Evolutionary conservation across 1,284 basidiomycete species (phyloP), one percentile per base, ranked within the genome.

Genomic region (Ustilago tritici): DNA sequence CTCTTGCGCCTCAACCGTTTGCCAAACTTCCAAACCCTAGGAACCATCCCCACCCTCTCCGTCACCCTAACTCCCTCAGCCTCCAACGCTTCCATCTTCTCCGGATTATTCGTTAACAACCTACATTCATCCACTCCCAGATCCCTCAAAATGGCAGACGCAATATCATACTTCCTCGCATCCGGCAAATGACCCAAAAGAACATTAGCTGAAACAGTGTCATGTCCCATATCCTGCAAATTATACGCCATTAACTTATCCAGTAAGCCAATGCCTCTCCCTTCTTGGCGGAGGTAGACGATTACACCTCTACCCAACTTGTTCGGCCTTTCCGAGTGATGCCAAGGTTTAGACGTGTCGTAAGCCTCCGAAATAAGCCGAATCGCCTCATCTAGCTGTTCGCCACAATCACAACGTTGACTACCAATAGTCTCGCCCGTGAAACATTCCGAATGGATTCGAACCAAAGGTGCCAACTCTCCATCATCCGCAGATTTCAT

Each of bases 171-270:
- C 53, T 92, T 92, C 40, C 97, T 90, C 87, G 97, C 93, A 87
- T 99, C 97, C 5, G 97, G 95, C 65, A 92, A 90, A 86, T 98
- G 94, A 2, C 97, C 97, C 31, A 99, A 91, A 89, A 98, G 90
- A 50, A 99, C 88, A 87, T 99, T 99, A 50, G 97, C 97, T 9
- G 93, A 92, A 78, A 99, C 97, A 3, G 97, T 99, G 88, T 99
- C 97, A 85, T 98, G 94, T 0, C 97, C 97, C 63, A 99, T 89
- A 86, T 99, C 97, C 86, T 99, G 97, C 35, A 99, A 89, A 85
- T 99, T 99, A 89, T 99, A 99, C 12, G 97, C 97, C 57, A 94
- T 91, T 68, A 99, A 93, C 87, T 99, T 99, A 70, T 95, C 95
- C 41, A 98, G 88, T 5, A 99, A 88, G 0, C 97, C 97, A 77